Evolutionary conservation across 495 filamentous ascomycete genomes (phyloP).

Genomic region (Daldinia vernicosa): DNA sequence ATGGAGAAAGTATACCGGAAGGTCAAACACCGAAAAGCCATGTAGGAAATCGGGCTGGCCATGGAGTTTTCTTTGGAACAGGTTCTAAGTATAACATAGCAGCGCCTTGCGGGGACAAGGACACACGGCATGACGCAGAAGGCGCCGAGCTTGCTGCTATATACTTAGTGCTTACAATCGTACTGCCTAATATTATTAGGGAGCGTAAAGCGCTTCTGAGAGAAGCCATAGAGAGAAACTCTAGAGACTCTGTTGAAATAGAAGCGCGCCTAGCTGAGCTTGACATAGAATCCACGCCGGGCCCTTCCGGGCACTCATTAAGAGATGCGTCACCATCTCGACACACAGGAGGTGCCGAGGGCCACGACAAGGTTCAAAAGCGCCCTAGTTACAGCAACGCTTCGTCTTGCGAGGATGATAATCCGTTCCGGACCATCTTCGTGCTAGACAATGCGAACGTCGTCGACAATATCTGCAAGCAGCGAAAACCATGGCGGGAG

Average conservation of each 20-base stretch:
- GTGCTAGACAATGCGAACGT: neutral
- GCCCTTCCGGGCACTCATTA: neutral
- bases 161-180: neutral
- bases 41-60: neutral
- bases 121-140: neutral
- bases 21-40: neutral
- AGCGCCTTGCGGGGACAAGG: neutral
- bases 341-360: neutral
- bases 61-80: neutral
- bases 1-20: neutral
- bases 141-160: neutral
- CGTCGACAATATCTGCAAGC: neutral
- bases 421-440: neutral
- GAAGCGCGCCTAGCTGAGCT: neutral
- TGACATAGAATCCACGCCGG: neutral
- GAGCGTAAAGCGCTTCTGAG: neutral
- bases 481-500: neutral
- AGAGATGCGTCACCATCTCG: neutral
- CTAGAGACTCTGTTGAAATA: neutral
- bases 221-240: neutral
- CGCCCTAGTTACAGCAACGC: too few relatives aligned
- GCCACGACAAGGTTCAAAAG: too few relatives aligned
- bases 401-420: neutral
- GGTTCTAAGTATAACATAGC: neutral
- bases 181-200: neutral